A percentile compares a stretch with the other conserved stretches of the same genome.
phyloP scores from a whole-genome alignment of 2,329 filamentous ascomycete species.

The Apiospora malaysiana region DNA sequence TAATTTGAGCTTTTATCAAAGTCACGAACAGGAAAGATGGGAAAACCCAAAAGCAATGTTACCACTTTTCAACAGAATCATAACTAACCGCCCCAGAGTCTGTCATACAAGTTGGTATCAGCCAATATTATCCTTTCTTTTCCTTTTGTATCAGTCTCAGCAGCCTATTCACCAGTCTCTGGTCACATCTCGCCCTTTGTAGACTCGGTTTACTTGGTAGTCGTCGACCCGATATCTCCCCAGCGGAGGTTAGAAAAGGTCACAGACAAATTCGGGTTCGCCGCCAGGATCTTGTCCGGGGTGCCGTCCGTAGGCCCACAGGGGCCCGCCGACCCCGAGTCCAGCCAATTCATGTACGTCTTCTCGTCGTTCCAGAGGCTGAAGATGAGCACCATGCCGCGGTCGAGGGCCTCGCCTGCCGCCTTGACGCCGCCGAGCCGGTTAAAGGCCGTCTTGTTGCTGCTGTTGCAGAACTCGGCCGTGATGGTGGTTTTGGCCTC shows the following conservation, averaged over 20 bases:
- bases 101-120: too few species aligned
- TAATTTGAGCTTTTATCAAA: too few species aligned
- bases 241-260: slow-evolving; percentile 65
- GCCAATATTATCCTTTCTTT: too few species aligned
- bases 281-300: slow-evolving; percentile 54
- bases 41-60: too few species aligned
- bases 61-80: too few species aligned
- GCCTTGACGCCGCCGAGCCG: slow-evolving; percentile 60
- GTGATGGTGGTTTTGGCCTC: slow-evolving; percentile 51
- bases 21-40: too few species aligned
- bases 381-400: slow-evolving; percentile 54
- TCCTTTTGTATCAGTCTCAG: not conserved
- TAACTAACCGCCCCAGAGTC: too few species aligned
- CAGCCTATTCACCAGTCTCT: not conserved
- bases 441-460: not conserved
- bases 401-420: slow-evolving; percentile 55
- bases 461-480: slow-evolving; percentile 59
- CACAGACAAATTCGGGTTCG: slow-evolving; percentile 55
- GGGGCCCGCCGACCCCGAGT: slow-evolving; percentile 58
- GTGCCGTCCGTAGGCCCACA: slow-evolving; percentile 59
- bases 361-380: slow-evolving; percentile 67
- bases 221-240: slow-evolving; percentile 60
- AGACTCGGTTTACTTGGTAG: not conserved
- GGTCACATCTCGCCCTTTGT: not conserved
- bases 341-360: slow-evolving; percentile 75